Evolutionary conservation across 306 rosid species (phyloP).

Genomic region (Cucurbita maxima): DNA sequence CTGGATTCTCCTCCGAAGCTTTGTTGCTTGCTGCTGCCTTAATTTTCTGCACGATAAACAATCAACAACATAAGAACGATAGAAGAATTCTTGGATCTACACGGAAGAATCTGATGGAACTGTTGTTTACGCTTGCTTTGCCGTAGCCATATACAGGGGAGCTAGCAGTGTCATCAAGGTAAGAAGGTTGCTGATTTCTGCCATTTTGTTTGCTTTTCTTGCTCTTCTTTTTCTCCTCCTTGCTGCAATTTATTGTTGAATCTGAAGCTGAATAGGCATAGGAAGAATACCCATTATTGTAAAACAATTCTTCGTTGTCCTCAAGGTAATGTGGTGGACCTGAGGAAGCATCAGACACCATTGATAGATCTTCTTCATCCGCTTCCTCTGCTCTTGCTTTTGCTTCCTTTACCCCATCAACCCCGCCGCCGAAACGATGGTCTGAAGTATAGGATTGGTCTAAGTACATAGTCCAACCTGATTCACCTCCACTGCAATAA

Average conservation of each 20-base stretch:
- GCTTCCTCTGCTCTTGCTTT: slow-evolving; percentile 6
- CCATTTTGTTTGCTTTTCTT: slow-evolving; percentile 31
- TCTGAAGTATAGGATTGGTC: slow-evolving; percentile 49
- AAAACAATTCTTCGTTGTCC: slow-evolving; percentile 15
- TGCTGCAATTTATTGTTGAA: slow-evolving; percentile 7
- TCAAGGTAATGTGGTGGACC: slow-evolving; percentile 50
- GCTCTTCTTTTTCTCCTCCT: slow-evolving; percentile 15
- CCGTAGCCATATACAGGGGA: slow-evolving; percentile 35
- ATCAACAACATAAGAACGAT: neutral
- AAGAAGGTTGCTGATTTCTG: slow-evolving; percentile 26
- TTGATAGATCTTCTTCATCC: slow-evolving; percentile 38
- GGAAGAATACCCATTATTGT: slow-evolving; percentile 18
- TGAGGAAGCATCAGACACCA: slow-evolving; percentile 69
- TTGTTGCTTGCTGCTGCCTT: neutral
- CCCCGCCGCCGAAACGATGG: slow-evolving; percentile 11
- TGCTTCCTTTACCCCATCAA: slow-evolving; percentile 4
- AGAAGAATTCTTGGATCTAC: neutral
- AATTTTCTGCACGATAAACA: neutral
- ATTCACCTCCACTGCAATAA: slow-evolving; percentile 55
- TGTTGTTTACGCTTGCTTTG: slow-evolving; percentile 25
- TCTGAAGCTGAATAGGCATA: slow-evolving; percentile 18
- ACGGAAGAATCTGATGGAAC: neutral
- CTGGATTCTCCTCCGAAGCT: slow-evolving; percentile 29
- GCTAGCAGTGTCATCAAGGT: slow-evolving; percentile 90
- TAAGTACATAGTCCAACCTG: slow-evolving; percentile 87